phyloP scores from a whole-genome alignment of 2,329 filamentous ascomycete species.

The Epichloe hybrida region DNA sequence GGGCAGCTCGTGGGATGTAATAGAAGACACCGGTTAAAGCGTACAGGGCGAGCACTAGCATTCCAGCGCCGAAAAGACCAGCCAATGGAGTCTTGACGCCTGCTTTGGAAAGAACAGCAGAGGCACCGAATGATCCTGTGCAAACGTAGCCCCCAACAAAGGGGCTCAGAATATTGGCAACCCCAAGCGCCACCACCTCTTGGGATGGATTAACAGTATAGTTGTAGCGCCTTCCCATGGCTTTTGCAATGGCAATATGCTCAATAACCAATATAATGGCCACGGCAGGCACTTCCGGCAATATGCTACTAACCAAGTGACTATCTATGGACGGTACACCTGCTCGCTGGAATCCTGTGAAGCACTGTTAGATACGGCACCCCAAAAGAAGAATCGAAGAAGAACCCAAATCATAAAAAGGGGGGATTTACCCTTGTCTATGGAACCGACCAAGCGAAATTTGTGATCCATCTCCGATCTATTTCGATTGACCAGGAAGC shows the following conservation, averaged over 20 bases:
- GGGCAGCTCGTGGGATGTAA: conserved; percentile 60
- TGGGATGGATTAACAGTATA: conserved; percentile 70
- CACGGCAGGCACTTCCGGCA: conserved; percentile 52
- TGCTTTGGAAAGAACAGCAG: conserved; percentile 74
- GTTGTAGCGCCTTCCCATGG: conserved; percentile 66
- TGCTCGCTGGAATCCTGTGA: conserved; percentile 49
- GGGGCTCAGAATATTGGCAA: conserved; percentile 61
- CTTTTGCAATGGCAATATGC: conserved; percentile 75
- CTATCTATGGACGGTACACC: conserved; percentile 42
- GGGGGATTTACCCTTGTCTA: conserved; percentile 41
- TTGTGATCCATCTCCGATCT: conserved; percentile 29
- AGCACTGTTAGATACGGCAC: conserved; percentile 6
- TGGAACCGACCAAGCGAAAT: conserved; percentile 51
- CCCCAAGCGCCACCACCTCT: conserved; percentile 65
- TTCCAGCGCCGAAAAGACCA: conserved; percentile 62
- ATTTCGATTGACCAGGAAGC: conserved; percentile 50
- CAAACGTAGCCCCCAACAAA: conserved; percentile 48
- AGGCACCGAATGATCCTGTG: conserved; percentile 43
- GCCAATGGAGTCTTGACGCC: conserved; percentile 69
- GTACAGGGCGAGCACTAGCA: conserved; percentile 67
- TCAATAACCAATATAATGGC: conserved; percentile 70
- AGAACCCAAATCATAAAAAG: too few relatives aligned
- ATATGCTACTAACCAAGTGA: conserved; percentile 42
- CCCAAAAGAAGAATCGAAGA: neutral
- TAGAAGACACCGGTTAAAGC: conserved; percentile 66